A percentile compares a stretch with the other conserved stretches of the same genome.
phyloP scores from a whole-genome alignment of 305 asterid genomes.

The Fraxinus dipetala region DNA sequence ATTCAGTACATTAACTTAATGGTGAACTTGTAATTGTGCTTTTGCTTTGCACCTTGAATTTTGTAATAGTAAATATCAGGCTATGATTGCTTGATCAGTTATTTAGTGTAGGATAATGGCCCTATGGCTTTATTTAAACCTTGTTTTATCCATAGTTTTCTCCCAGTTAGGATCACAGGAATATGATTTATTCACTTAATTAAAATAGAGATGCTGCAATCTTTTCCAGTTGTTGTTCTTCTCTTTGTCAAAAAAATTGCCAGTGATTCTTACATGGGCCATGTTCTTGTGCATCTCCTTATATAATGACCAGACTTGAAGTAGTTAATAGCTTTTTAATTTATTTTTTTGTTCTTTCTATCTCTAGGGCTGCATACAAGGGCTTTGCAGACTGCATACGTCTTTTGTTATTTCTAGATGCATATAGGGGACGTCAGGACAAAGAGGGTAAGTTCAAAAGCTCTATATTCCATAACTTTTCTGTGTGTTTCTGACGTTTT shows the following conservation, averaged over 20 bases:
- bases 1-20: slow-evolving; percentile 5
- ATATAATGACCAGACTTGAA: slow-evolving; percentile 11
- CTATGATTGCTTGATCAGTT: slow-evolving; percentile 2
- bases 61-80: neutral
- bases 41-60: slow-evolving; percentile 11
- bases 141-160: neutral
- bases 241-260: slow-evolving; percentile 6
- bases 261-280: neutral
- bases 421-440: slow-evolving; percentile 85
- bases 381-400: slow-evolving; percentile 96
- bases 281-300: neutral
- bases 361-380: slow-evolving; percentile 95
- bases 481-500: neutral
- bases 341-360: slow-evolving; percentile 22
- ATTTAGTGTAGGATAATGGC: slow-evolving; percentile 3
- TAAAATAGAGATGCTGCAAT: neutral
- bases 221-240: neutral
- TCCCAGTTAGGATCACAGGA: neutral
- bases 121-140: neutral
- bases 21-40: slow-evolving; percentile 10
- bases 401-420: slow-evolving; percentile 81
- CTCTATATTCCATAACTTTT: slow-evolving; percentile 7
- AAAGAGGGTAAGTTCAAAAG: slow-evolving; percentile 66
- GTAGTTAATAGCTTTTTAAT: slow-evolving; percentile 17
- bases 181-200: neutral